Conservation (phyloP, 2,329 filamentous ascomycete species). For the Nothophoma quercina region DNA sequence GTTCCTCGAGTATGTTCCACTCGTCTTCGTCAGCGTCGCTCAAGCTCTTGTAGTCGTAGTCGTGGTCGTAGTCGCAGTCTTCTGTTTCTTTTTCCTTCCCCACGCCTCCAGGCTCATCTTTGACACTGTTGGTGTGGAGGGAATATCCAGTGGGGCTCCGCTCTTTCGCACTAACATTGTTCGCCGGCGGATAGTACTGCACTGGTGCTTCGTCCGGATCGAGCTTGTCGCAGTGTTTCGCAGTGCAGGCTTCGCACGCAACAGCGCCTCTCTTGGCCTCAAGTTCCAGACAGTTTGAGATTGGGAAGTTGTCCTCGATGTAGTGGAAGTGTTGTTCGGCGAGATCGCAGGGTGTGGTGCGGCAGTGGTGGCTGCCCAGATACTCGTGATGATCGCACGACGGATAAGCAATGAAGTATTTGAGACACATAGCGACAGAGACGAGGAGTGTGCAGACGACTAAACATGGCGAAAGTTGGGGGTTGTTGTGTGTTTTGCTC, state of each 20-base stretch:
- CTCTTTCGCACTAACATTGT: slow-evolving; percentile 1
- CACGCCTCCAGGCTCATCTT: neutral
- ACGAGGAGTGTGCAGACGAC: neutral
- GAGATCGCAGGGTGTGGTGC: slow-evolving; percentile 1
- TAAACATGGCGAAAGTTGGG: neutral
- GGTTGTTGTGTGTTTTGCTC: neutral
- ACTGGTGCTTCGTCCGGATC: slow-evolving; percentile 15
- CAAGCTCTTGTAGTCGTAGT: slow-evolving; percentile 14
- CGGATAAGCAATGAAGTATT: slow-evolving; percentile 2
- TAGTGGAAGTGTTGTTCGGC: slow-evolving; percentile 7
- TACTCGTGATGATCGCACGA: slow-evolving; percentile 12
- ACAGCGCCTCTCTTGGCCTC: neutral
- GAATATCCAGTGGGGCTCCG: neutral
- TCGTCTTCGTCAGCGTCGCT: slow-evolving; percentile 11
- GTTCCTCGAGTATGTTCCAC: neutral
- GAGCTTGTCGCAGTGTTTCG: neutral
- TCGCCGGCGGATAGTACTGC: slow-evolving; percentile 8
- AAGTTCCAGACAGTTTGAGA: neutral
- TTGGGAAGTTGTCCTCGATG: slow-evolving; percentile 4
- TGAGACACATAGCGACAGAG: slow-evolving; percentile 8
- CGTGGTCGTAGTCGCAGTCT: neutral
- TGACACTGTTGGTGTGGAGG: neutral
- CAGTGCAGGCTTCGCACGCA: slow-evolving; percentile 7
- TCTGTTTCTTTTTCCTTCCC: neutral
- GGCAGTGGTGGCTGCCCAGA: slow-evolving; percentile 14